Base-by-base conservation (phyloP, 805 yeast genomes). In the Ogataea dorogensis region DNA sequence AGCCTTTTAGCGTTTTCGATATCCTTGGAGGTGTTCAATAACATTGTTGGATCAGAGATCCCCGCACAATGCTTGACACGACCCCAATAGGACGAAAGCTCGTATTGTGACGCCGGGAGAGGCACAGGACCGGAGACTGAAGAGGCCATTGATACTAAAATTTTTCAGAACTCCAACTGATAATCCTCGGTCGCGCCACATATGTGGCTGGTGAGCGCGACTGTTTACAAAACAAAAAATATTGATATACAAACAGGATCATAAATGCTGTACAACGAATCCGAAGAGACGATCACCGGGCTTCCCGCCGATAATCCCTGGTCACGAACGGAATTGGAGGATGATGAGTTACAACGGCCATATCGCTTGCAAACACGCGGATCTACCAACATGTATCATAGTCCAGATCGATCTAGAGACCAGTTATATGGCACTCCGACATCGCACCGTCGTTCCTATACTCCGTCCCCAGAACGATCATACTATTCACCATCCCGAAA, bases 31-130 rank as follows among this genome's bases (percentile, higher is more conserved):
- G 91, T 77, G 50, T 82, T 86, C 33, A 93, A 66, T 31, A 93
- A 68, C 89, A 86, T 89, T 18, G 85, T 60, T 19, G 99, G 99
- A 56, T 89, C 96, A 1, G 95, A 80, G 35, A 93, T 84, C 40
- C 83, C 94, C 11, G 95, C 86, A 63, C 96, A 86, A 60, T 94
- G 98, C 58, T 79, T 78, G 30, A 93, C 97, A 53, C 99, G 77
- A 11, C 98, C 98, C 82, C 84, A 75, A 62, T 93, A 93, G 0
- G 96, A 80, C 40, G 73, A 49, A 18, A 93, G 66, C 59, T 93
- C 95, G 62, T 79, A 86, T 39, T 71, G 75, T 14, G 96, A 87
- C 36, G 70, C 78, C 7, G 97, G 97, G 22, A 89, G 68, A 0
- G 83, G 70, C 28, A 84, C 73, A 6, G 84, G 80, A 11, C 97